Percentiles rank a stretch among this genome's conserved stretches.
These are phyloP conservation scores for Mrakia gelida DNA, from an alignment of 768 basidiomycete genomes.

Conservation along the genomic window DNA sequence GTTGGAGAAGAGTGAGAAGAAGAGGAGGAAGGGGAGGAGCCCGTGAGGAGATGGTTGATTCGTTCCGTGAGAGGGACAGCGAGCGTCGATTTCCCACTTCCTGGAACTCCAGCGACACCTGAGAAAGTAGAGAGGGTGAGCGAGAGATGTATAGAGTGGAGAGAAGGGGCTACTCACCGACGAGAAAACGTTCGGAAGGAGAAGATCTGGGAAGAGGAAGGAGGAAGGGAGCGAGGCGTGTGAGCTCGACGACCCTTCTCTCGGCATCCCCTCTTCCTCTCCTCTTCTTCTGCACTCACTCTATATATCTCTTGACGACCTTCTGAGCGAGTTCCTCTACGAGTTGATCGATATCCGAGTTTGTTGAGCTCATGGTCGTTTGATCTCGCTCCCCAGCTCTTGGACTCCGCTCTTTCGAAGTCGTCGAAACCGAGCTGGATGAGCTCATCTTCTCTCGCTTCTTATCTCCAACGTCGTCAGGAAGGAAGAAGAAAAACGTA, in stretches of 20 bases:
- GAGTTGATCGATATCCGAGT: not conserved
- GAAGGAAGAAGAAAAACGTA: not conserved
- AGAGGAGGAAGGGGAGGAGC: constrained; percentile 14
- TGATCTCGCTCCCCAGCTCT: not conserved
- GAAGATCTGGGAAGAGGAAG: not conserved
- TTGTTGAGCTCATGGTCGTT: not conserved
- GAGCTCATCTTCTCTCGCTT: not conserved
- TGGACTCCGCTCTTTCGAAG: not conserved
- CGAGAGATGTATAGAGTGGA: not conserved
- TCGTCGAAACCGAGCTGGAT: not conserved
- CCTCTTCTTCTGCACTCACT: not conserved
- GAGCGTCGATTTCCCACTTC: constrained; percentile 79
- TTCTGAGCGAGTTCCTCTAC: not conserved
- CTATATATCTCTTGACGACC: not conserved
- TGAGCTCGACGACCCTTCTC: not conserved
- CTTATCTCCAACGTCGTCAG: not conserved
- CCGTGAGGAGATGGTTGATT: constrained; percentile 52
- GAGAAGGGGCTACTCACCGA: not conserved
- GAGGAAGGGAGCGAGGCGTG: not conserved
- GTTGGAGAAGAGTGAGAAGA: constrained; percentile 28
- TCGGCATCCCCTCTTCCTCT: not conserved
- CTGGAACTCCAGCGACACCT: constrained; percentile 50
- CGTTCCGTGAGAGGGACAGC: constrained; percentile 56
- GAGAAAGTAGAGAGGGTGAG: not conserved
- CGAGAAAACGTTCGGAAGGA: not conserved